A percentile compares a stretch with the other conserved stretches of the same genome.
phyloP scores from a whole-genome alignment of 1,284 basidiomycete genomes.

The Sporisorium reilianum region DNA sequence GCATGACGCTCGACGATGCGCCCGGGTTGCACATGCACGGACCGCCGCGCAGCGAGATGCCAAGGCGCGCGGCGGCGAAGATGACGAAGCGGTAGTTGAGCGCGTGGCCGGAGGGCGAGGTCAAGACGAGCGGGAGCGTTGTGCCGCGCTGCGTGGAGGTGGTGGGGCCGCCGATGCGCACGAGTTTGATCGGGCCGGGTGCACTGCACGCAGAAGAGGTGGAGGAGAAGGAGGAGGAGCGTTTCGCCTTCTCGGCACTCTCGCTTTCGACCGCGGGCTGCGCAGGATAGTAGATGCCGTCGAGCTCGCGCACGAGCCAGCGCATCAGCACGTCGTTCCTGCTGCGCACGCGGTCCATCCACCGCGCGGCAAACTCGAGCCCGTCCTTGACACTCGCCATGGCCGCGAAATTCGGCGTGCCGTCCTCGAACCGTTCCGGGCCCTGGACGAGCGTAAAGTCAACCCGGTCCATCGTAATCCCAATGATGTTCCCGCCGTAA shows the following conservation, averaged over 20 bases:
- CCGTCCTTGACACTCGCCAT: slow-evolving; percentile 19
- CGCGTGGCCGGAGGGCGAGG: not conserved
- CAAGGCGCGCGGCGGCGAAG: slow-evolving; percentile 12
- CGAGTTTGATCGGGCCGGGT: slow-evolving; percentile 2
- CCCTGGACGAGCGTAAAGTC: slow-evolving; percentile 31
- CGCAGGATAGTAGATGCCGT: slow-evolving; percentile 21
- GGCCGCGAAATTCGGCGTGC: slow-evolving; percentile 17
- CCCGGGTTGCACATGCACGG: slow-evolving; percentile 47
- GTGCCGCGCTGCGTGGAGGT: not conserved
- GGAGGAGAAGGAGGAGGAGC: not conserved
- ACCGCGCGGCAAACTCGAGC: slow-evolving; percentile 16
- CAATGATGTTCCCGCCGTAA: slow-evolving; percentile 39
- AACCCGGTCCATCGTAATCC: slow-evolving; percentile 37
- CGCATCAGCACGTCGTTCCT: slow-evolving; percentile 17
- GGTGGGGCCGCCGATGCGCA: slow-evolving; percentile 6
- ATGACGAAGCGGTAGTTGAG: slow-evolving; percentile 40
- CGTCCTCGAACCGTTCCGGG: slow-evolving; percentile 36
- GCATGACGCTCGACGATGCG: slow-evolving; percentile 22
- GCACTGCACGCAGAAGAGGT: not conserved
- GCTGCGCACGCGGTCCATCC: slow-evolving; percentile 1
- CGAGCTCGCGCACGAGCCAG: slow-evolving; percentile 20
- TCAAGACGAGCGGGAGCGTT: slow-evolving; percentile 24
- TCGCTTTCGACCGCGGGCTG: not conserved
- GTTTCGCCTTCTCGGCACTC: not conserved
- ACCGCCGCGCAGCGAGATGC: slow-evolving; percentile 32